Percentiles rank a stretch among this genome's conserved stretches.
Conservation (phyloP, 305 asterid species). For the Stenogyne calaminthoides region DNA sequence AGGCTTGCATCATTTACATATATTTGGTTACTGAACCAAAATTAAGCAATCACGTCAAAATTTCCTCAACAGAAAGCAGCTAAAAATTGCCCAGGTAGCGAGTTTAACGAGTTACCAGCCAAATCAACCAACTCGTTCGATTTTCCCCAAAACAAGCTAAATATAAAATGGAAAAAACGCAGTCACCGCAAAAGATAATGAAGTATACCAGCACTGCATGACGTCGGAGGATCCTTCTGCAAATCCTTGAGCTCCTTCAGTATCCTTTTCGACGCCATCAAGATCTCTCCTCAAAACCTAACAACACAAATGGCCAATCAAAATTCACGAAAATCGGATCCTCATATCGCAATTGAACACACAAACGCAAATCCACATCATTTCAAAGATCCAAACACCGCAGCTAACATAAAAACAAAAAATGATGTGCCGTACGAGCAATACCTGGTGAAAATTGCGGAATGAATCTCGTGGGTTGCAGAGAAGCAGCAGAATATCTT, state of each 20-base stretch:
- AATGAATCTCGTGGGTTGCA: conserved; percentile 4
- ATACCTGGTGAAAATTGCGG: conserved; percentile 24
- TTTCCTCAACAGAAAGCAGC: not conserved
- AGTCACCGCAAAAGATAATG: not conserved
- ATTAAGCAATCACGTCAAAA: not conserved
- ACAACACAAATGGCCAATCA: conserved; percentile 9
- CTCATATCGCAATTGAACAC: not conserved
- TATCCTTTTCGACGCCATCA: conserved; percentile 53
- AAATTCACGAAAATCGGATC: conserved; percentile 18
- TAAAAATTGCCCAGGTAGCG: not conserved
- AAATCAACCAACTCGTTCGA: not conserved
- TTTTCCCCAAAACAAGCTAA: not conserved
- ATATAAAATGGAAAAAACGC: not conserved
- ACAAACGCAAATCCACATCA: not conserved
- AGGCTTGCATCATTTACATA: not conserved
- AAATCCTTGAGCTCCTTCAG: conserved; percentile 52
- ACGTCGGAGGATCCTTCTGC: conserved; percentile 54
- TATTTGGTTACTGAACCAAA: not conserved
- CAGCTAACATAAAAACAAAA: not conserved
- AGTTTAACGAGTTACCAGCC: not conserved
- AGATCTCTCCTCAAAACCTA: conserved; percentile 22
- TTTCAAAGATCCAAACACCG: conserved; percentile 11
- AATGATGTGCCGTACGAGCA: not conserved
- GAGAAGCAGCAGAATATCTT: conserved; percentile 9
- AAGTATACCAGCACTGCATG: conserved; percentile 49